phyloP scores from a whole-genome alignment of 805 yeast species.

The Pichia ethanolica region DNA sequence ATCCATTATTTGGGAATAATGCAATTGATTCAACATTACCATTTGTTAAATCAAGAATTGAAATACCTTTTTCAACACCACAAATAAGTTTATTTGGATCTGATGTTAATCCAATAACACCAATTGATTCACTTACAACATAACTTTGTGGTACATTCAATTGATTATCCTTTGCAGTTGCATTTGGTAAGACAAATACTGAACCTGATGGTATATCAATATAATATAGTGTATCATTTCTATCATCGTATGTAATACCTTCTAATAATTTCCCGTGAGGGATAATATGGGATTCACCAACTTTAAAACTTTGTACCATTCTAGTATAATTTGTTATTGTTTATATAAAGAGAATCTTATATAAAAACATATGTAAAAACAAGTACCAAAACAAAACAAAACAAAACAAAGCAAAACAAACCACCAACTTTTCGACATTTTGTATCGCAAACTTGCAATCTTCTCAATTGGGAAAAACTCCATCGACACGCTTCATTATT shows the following conservation, averaged over 20 bases:
- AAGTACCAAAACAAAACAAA: too few species aligned
- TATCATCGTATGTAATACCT: slow-evolving; percentile 56
- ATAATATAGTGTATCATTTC: slow-evolving; percentile 46
- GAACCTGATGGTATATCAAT: slow-evolving; percentile 38
- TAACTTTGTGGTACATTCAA: slow-evolving; percentile 27
- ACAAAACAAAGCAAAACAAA: too few species aligned
- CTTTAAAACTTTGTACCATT: neutral
- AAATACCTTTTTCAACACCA: slow-evolving; percentile 63
- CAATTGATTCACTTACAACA: slow-evolving; percentile 39
- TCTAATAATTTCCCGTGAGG: slow-evolving; percentile 46
- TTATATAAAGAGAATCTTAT: neutral
- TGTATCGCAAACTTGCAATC: too few species aligned
- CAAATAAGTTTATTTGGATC: slow-evolving; percentile 47
- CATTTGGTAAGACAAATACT: slow-evolving; percentile 16
- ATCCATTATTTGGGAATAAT: slow-evolving; percentile 33
- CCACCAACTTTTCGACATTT: too few species aligned
- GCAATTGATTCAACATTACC: slow-evolving; percentile 31
- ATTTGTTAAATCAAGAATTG: slow-evolving; percentile 39
- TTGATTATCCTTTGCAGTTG: too few species aligned
- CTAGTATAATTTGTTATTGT: neutral
- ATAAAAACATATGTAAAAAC: too few species aligned
- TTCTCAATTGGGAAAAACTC: too few species aligned
- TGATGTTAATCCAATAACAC: slow-evolving; percentile 64
- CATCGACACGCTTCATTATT: too few species aligned
- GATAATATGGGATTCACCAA: slow-evolving; percentile 19